Conservation (phyloP, 306 rosid genomes). For the Cucumis hystrix region DNA sequence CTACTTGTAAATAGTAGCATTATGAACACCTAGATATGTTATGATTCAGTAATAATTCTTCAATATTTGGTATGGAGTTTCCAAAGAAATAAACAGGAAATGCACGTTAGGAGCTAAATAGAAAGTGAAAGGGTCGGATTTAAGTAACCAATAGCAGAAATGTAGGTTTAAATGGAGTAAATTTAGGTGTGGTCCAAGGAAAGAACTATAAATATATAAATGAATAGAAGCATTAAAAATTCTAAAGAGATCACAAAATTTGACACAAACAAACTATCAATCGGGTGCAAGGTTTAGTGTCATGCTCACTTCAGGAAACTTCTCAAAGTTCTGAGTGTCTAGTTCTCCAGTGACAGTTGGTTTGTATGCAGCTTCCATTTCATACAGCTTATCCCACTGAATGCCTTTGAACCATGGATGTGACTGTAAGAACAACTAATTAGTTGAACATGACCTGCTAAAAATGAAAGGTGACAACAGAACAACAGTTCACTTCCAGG, state of each 20-base stretch:
- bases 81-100: background rate
- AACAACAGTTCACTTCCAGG: background rate
- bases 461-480: background rate
- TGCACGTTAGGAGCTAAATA: background rate
- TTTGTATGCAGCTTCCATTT: constrained; percentile 77
- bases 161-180: background rate
- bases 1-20: background rate
- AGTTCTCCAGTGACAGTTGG: constrained; percentile 80
- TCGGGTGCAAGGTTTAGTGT: background rate
- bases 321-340: constrained; percentile 96
- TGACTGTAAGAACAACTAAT: constrained; percentile 38
- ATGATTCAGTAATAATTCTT: background rate
- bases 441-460: background rate
- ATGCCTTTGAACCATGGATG: constrained; percentile 80
- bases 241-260: too few species aligned
- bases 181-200: background rate
- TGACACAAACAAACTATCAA: background rate
- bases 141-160: background rate
- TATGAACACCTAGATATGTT: background rate
- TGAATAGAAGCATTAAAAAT: too few species aligned
- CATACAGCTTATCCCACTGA: constrained; percentile 96
- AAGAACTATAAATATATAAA: background rate
- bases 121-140: background rate
- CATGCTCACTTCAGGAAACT: constrained; percentile 86
- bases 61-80: background rate